These are phyloP conservation scores for Dillenia suffruticosa DNA, from an alignment of 164 flowering plant genomes.

Conservation along the genomic window DNA sequence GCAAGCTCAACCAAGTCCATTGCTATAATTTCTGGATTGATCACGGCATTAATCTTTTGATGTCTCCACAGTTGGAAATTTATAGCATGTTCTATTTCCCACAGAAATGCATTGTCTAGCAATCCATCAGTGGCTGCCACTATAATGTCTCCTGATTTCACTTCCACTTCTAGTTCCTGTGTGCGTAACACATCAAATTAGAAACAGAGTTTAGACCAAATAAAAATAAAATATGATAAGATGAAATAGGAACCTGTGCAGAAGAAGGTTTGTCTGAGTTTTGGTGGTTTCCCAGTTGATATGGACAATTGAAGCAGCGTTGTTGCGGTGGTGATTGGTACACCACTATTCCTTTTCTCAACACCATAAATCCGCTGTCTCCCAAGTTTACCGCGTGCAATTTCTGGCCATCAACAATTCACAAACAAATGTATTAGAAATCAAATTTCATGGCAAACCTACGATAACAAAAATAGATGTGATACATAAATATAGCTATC, in stretches of 20 bases:
- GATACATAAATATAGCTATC: too few species aligned
- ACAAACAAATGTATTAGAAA: too few species aligned
- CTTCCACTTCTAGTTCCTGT: slow-evolving; percentile 2
- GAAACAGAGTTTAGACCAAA: too few species aligned
- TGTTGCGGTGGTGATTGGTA: slow-evolving; percentile 15
- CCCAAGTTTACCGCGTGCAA: slow-evolving; percentile 3
- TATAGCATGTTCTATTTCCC: too few species aligned
- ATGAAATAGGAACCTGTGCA: background rate
- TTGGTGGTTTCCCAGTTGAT: slow-evolving; percentile 9
- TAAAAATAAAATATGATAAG: background rate
- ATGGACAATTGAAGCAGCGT: slow-evolving; percentile 13
- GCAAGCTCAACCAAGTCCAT: slow-evolving; percentile 13
- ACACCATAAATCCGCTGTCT: slow-evolving; percentile 26
- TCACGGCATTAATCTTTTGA: background rate
- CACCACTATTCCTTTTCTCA: slow-evolving; percentile 6
- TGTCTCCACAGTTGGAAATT: too few species aligned
- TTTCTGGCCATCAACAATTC: too few species aligned
- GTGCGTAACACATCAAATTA: too few species aligned
- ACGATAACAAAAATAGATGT: too few species aligned
- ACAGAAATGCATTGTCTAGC: too few species aligned
- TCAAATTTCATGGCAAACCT: too few species aligned
- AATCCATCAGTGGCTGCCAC: slow-evolving; percentile 17
- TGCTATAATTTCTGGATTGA: slow-evolving; percentile 12
- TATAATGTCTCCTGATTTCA: slow-evolving; percentile 7
- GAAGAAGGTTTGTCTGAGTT: background rate